These are phyloP conservation scores for Rheum nobile DNA, from an alignment of 148 eudicot genomes.

Conservation along the genomic window DNA sequence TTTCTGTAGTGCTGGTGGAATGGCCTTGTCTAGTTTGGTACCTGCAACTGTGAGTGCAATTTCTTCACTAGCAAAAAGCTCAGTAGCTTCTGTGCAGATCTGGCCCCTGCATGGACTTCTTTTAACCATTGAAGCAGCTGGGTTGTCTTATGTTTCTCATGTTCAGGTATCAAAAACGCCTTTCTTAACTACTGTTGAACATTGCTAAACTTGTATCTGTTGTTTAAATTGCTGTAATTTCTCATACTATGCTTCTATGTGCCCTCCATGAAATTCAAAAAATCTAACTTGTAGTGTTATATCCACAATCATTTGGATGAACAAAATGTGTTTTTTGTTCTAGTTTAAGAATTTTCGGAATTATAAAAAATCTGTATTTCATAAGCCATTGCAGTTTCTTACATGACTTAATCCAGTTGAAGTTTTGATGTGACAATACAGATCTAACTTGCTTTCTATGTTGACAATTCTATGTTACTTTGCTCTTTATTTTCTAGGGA, in stretches of 20 bases:
- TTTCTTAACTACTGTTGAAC: neutral
- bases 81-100: conserved; percentile 62
- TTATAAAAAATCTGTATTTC: neutral
- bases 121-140: conserved; percentile 95
- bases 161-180: conserved; percentile 54
- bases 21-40: conserved; percentile 88
- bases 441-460: neutral
- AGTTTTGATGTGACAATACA: neutral
- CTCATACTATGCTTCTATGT: neutral
- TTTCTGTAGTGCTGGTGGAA: conserved; percentile 92
- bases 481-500: conserved; percentile 34
- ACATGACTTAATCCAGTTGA: neutral
- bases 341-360: neutral
- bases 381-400: neutral
- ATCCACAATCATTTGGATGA: neutral
- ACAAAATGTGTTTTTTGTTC: neutral
- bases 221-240: neutral
- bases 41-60: conserved; percentile 84
- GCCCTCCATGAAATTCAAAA: neutral
- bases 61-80: conserved; percentile 70
- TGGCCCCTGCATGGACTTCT: conserved; percentile 95
- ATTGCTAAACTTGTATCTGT: neutral
- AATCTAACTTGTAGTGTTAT: neutral
- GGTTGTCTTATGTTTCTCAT: conserved; percentile 80
- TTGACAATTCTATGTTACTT: neutral